Conservation (phyloP, 1,284 basidiomycete genomes). For the Fistulinella staudtii region DNA sequence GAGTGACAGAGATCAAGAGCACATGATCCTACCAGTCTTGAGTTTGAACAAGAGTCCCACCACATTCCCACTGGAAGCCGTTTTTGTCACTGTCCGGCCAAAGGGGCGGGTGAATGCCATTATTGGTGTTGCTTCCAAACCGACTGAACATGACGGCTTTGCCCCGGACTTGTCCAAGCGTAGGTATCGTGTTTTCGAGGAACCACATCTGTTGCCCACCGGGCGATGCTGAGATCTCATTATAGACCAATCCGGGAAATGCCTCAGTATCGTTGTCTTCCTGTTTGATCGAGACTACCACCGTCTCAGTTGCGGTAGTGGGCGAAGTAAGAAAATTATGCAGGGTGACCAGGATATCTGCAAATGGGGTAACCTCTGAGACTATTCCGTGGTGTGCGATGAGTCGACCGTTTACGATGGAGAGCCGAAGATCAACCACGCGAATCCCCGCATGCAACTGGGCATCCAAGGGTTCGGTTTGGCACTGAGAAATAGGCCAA, state of each 20-base stretch:
- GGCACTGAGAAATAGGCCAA: slow-evolving; percentile 77
- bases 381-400: slow-evolving; percentile 78
- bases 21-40: slow-evolving; percentile 71
- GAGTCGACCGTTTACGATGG: slow-evolving; percentile 59
- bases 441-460: slow-evolving; percentile 73
- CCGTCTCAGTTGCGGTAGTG: slow-evolving; percentile 57
- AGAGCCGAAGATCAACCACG: slow-evolving; percentile 76
- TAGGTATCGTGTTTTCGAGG: slow-evolving; percentile 72
- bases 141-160: slow-evolving; percentile 80
- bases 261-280: slow-evolving; percentile 55
- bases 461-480: slow-evolving; percentile 47
- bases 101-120: slow-evolving; percentile 76
- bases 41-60: slow-evolving; percentile 62
- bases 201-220: slow-evolving; percentile 72
- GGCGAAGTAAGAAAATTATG: slow-evolving; percentile 63
- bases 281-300: slow-evolving; percentile 85
- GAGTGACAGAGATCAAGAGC: slow-evolving; percentile 3
- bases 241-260: slow-evolving; percentile 66
- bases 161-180: slow-evolving; percentile 77
- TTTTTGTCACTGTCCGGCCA: slow-evolving; percentile 77
- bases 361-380: slow-evolving; percentile 67
- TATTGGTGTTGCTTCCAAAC: slow-evolving; percentile 58
- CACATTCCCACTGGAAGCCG: slow-evolving; percentile 74
- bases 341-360: slow-evolving; percentile 56
- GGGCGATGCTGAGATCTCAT: slow-evolving; percentile 54